phyloP scores from a whole-genome alignment of 2,329 filamentous ascomycete genomes.

The Neofusicoccum cordaticola region DNA sequence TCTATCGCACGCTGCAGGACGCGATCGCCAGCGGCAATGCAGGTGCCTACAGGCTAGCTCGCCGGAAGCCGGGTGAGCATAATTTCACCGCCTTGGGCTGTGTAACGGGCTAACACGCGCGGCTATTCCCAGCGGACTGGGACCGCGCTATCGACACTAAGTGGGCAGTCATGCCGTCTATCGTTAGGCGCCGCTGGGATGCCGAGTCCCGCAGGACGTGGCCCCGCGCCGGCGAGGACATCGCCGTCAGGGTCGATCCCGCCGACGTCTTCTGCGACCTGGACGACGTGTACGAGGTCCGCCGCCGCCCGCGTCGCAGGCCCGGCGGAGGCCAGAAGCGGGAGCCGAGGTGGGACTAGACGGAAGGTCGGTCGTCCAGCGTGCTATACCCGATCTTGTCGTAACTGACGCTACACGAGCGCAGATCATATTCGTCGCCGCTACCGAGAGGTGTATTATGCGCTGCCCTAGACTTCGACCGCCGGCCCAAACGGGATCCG shows the following conservation, averaged over 20 bases:
- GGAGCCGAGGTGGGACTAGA: not conserved
- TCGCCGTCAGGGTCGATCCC: not conserved
- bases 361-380: not conserved
- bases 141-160: not conserved
- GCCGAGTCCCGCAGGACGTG: not conserved
- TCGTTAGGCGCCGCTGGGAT: constrained; percentile 4
- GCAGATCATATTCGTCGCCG: not conserved
- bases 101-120: not conserved
- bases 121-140: not conserved
- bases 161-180: not conserved
- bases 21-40: too few species aligned
- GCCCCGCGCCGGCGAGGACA: not conserved
- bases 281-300: constrained; percentile 2
- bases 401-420: not conserved
- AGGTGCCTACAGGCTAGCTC: not conserved
- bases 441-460: not conserved
- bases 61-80: not conserved
- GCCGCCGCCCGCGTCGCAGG: not conserved
- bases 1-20: not conserved
- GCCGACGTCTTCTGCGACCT: constrained; percentile 2
- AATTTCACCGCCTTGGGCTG: not conserved
- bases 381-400: not conserved
- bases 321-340: not conserved
- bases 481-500: not conserved
- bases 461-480: not conserved